Base-by-base conservation (phyloP, 768 basidiomycete species). In the Termitomyces sp. region DNA sequence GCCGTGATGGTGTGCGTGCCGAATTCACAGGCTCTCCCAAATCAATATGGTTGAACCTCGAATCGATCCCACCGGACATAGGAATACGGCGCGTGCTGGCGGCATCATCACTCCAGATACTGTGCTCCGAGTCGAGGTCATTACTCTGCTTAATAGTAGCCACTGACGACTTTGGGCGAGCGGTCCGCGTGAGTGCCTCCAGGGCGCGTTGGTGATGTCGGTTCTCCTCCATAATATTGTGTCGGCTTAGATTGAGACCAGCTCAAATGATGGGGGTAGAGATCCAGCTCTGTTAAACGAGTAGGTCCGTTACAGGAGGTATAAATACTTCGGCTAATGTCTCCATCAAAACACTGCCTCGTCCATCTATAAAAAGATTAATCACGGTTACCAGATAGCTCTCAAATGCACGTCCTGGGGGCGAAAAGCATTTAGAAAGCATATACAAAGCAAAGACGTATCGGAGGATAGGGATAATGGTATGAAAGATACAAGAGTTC, bases 161-260 rank as follows among this genome's bases (percentile, higher is more conserved):
- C 37, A 51, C 29, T 12, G 54, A 21, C 46, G 14, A n/a, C 32
- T 50, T 62, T 42, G 57, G 57, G 42, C n/a, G 54, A 17, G n/a
- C 38, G 29, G 54, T 27, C 25, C 62, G 61, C 16, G 57, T 66
- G 29, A 68, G 63, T 31, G 61, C 55, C 41, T 69, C 63, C 14
- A 65, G 58, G 48, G 67, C 62, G 27, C 63, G 57, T 48, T 66
- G 63, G 37, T 59, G 66, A 59, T 69, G 63, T 47, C 61, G 56
- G 58, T 59, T 61, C 45, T 59, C 61, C 48, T 59, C 49, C 65
- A 67, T 67, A 32, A 5, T 34, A 21, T 49, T 23, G 46, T 47
- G 37, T 43, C 10, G 58, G 23, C 45, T 53, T 60, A 17, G 59
- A 59, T 59, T 58, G 60, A 68, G 64, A 64, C 66, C 66, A 58